Evolutionary conservation across 2,329 filamentous ascomycete species (phyloP).

Genomic region (Bipolaris victoriae): DNA sequence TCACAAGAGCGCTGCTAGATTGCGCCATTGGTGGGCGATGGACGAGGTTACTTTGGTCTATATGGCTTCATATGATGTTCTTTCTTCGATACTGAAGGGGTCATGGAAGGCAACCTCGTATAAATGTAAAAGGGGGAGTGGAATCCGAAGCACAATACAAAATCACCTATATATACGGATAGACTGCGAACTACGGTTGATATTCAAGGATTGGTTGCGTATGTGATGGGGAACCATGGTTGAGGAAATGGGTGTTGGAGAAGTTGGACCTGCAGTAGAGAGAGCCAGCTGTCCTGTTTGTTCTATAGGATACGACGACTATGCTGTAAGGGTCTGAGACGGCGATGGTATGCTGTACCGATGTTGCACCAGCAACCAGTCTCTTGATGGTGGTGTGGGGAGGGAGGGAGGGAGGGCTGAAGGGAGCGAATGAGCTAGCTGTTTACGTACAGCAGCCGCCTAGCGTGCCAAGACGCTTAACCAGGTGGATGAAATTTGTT

Average conservation of each 20-base stretch:
- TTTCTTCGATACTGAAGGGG: neutral
- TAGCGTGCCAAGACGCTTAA: slow-evolving; percentile 16
- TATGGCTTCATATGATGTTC: neutral
- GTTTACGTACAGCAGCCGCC: neutral
- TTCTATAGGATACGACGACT: neutral
- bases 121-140: neutral
- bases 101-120: neutral
- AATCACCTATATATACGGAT: neutral
- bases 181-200: neutral
- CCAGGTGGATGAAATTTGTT: slow-evolving; percentile 8
- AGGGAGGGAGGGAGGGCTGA: neutral
- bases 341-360: neutral
- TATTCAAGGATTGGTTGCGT: neutral
- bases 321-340: neutral
- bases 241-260: neutral
- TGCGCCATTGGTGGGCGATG: neutral
- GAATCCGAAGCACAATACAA: neutral
- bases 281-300: neutral
- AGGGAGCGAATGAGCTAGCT: neutral
- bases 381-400: neutral
- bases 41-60: neutral
- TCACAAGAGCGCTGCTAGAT: too few species aligned
- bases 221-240: neutral
- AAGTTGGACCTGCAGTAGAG: neutral
- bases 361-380: neutral